A percentile compares a stretch with the other conserved stretches of the same genome.
Evolutionary conservation across 164 flowering plant species (phyloP).

Genomic region (Hamamelis virginiana): DNA sequence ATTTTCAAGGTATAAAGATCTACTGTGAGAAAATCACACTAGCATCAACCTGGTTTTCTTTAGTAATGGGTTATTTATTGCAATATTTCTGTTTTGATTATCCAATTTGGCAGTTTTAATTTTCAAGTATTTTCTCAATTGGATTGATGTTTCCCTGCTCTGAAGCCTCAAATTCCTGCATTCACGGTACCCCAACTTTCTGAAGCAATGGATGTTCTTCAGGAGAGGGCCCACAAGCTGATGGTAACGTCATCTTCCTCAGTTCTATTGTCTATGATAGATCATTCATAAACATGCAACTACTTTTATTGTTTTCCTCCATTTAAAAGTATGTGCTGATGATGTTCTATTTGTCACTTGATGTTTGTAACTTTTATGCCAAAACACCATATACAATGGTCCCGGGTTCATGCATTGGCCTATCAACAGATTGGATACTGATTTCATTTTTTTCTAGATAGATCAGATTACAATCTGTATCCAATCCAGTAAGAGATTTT

Average conservation of each 20-base stretch:
- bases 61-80: slow-evolving; percentile 14
- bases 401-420: no score
- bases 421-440: no score
- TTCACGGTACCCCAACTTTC: slow-evolving; percentile 72
- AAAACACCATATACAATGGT: no score
- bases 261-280: neutral
- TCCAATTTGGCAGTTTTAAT: slow-evolving; percentile 30
- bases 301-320: neutral
- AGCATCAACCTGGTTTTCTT: slow-evolving; percentile 1
- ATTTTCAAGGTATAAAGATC: slow-evolving; percentile 73
- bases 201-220: slow-evolving; percentile 87
- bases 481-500: no score
- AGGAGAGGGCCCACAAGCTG: slow-evolving; percentile 45
- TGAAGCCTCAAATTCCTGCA: slow-evolving; percentile 82
- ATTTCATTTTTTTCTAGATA: no score
- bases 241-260: slow-evolving; percentile 38
- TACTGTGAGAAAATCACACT: slow-evolving; percentile 5
- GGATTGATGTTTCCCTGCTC: slow-evolving; percentile 45
- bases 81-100: slow-evolving; percentile 18
- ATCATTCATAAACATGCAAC: neutral
- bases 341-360: no score
- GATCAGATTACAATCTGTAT: no score
- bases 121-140: slow-evolving; percentile 49
- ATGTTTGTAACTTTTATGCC: no score
- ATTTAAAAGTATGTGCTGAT: neutral